Base-by-base conservation (phyloP, 208 protist species). In the Paratrypanosoma confusum region DNA sequence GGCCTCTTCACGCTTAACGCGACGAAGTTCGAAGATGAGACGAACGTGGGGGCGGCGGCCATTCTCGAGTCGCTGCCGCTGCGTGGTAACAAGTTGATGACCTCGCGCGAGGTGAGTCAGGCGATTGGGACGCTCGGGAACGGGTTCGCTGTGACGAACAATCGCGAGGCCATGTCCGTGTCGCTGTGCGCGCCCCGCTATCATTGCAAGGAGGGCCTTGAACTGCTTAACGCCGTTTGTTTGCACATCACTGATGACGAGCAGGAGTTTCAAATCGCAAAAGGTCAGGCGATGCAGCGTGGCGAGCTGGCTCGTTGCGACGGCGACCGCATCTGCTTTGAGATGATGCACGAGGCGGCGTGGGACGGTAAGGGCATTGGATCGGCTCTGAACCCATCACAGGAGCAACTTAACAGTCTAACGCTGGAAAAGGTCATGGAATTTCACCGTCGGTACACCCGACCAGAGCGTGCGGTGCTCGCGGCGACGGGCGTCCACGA, bases 281-380 rank as follows among this genome's bases (percentile, higher is more conserved):
- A 87, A 48, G 48, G 57, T 21, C 59, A 71, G 35, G 63, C 80
- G 10, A 22, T 75, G 24, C 58, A 82, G 42, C 68, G 79, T 6
- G 50, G 71, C 0, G 32, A 67, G 16, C 22, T 87, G 25, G 42
- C 61, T 13, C 57, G 37, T 16, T 63, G 81, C 16, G 86, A 94
- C 45, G 77, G 76, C 8, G 81, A 72, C 5, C 81, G 58, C 32
- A 71, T 88, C 60, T 80, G 77, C 41, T 89, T 94, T 39, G 86
- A 94, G 40, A 58, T 88, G 37, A 63, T 94, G 10, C 86, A 94
- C 50, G 81, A 92, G 55, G 86, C 86, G 1, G 86, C 74, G 7
- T 94, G 77, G 67, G 71, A 61, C 47, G 79, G 81, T 3, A 79
- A 71, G 20, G 81, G 79, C 0, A 57, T 90, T 2, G 79, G 81